Conservation (phyloP, 73 alveolate genomes). For the Paramecium octaurelia region DNA sequence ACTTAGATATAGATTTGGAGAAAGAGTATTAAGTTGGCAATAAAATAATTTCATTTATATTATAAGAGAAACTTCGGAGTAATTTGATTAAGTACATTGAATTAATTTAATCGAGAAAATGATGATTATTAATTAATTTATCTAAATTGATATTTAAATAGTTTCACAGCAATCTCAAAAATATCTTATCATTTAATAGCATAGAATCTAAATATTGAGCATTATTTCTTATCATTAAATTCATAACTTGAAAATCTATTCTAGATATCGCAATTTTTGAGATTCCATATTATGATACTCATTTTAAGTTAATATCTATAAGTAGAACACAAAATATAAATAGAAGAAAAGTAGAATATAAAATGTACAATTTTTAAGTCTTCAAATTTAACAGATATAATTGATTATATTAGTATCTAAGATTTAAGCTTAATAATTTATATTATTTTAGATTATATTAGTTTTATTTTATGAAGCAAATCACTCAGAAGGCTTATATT, state of each 20-base stretch:
- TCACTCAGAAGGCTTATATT: neutral
- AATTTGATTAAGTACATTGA: neutral
- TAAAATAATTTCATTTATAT: neutral
- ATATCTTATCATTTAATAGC: neutral
- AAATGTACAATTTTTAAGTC: too few species aligned
- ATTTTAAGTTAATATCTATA: too few species aligned
- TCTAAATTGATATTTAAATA: neutral
- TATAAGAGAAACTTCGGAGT: neutral
- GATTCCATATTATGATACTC: too few species aligned
- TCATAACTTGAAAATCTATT: neutral
- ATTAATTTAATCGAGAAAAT: neutral
- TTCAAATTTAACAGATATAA: neutral
- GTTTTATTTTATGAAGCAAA: neutral
- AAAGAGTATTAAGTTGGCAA: neutral
- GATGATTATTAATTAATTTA: neutral
- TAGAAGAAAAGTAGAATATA: too few species aligned
- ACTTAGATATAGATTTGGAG: neutral
- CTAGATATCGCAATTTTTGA: neutral
- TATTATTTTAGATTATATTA: neutral
- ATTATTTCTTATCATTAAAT: too few species aligned
- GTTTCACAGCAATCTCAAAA: neutral
- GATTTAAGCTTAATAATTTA: neutral
- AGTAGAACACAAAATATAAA: too few species aligned
- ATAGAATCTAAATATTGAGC: too few species aligned
- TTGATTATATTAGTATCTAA: slow-evolving; percentile 1